Conservation (phyloP, 148 eudicot genomes). For the Pouteria glomerata region DNA sequence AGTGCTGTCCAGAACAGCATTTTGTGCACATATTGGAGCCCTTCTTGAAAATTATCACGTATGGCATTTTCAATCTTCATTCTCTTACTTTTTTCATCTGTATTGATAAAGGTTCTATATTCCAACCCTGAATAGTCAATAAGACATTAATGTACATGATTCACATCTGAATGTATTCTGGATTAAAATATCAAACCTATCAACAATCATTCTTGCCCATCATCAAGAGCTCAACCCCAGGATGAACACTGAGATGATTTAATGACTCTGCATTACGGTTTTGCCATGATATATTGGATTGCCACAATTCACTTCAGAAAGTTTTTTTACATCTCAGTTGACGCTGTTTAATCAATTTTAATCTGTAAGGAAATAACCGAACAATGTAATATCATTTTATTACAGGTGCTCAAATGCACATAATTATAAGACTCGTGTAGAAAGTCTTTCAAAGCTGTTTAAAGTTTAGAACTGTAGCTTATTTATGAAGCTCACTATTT, state of each 20-base stretch:
- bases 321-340: neutral
- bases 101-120: neutral
- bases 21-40: conserved; percentile 96
- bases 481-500: neutral
- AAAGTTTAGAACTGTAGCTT: neutral
- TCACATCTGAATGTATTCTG: neutral
- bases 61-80: conserved; percentile 23
- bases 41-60: conserved; percentile 96
- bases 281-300: neutral
- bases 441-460: neutral
- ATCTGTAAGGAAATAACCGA: neutral
- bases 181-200: neutral
- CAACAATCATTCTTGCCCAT: neutral
- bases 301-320: neutral
- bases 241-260: neutral
- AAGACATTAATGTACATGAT: neutral
- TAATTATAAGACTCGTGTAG: neutral
- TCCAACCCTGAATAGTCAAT: neutral
- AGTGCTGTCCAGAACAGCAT: conserved; percentile 82
- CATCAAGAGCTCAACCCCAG: neutral
- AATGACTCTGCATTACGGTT: neutral
- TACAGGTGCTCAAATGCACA: neutral
- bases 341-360: neutral
- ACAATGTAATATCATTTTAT: neutral
- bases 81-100: neutral